phyloP scores from a whole-genome alignment of 1,284 basidiomycete genomes.

The Gymnopus androsaceus region DNA sequence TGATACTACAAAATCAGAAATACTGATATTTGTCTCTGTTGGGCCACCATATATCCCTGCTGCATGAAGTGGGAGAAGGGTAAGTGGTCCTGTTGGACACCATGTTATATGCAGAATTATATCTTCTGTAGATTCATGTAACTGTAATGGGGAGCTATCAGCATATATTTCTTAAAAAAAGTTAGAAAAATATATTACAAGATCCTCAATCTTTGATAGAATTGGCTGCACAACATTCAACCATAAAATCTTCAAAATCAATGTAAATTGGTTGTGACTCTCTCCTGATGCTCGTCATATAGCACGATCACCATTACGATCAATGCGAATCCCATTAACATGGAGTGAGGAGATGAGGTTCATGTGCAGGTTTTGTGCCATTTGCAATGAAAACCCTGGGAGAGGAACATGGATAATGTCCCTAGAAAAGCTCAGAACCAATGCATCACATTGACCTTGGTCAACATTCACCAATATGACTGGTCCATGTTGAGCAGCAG shows the following conservation, averaged over 20 bases:
- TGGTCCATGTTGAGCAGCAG: no score
- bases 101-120: no score
- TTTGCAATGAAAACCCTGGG: not conserved
- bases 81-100: slow-evolving; percentile 14
- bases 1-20: slow-evolving; percentile 18
- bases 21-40: no score
- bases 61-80: no score
- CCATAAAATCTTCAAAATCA: not conserved
- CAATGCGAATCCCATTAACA: no score
- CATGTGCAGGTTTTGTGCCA: not conserved
- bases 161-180: no score
- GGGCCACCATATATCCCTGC: no score
- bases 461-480: not conserved
- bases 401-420: slow-evolving; percentile 13
- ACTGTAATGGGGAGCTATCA: no score
- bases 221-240: not conserved
- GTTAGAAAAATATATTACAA: no score
- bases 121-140: no score
- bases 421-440: not conserved
- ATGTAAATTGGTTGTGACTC: no score
- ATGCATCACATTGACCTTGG: not conserved
- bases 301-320: no score
- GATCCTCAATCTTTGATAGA: not conserved
- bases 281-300: not conserved
- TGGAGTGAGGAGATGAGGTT: not conserved